phyloP scores from a whole-genome alignment of 371 early-diverging fungal species.

The Rhizopus arrhizus region DNA sequence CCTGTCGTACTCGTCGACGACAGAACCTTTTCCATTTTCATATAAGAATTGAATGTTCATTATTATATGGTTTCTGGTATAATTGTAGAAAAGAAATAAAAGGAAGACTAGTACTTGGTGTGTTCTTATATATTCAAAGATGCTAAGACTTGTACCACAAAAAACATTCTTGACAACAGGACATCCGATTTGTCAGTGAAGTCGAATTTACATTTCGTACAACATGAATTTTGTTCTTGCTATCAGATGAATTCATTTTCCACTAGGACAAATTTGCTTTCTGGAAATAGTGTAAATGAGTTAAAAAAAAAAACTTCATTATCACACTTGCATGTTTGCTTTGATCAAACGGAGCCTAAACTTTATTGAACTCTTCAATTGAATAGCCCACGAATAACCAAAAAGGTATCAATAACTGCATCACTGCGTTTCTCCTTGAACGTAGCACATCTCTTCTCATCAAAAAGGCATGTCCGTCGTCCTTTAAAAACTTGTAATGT shows the following conservation, averaged over 20 bases:
- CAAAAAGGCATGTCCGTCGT: background rate
- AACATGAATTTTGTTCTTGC: no score
- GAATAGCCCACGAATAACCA: background rate
- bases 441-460: conserved; percentile 1
- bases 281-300: no score
- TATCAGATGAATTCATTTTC: no score
- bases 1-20: background rate
- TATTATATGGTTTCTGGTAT: background rate
- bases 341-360: background rate
- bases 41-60: conserved; percentile 15
- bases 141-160: background rate
- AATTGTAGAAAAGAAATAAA: conserved; percentile 14
- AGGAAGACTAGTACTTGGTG: conserved; percentile 6
- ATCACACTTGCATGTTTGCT: background rate
- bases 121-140: conserved; percentile 1
- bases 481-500: background rate
- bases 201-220: background rate
- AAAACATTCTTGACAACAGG: background rate
- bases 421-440: background rate
- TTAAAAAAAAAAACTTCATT: no score
- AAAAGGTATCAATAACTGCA: background rate
- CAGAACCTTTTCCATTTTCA: no score
- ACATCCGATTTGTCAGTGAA: no score
- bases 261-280: no score
- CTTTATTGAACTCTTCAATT: background rate